Evolutionary conservation across 331 rosid species (phyloP).

Genomic region (Dryas integrifolia): DNA sequence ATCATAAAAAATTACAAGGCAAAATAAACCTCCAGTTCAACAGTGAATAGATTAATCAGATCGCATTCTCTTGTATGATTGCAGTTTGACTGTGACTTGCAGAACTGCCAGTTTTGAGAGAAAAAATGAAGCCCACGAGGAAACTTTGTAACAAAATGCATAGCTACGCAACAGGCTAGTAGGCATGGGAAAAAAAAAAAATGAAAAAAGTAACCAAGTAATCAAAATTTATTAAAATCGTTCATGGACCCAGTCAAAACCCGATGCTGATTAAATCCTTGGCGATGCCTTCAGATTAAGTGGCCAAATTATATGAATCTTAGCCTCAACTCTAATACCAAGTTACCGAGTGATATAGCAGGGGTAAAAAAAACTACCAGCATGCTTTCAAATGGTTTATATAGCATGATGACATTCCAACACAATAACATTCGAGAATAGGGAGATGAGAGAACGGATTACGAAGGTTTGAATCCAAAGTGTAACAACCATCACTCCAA

Average conservation of each 20-base stretch:
- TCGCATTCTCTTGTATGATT: background rate
- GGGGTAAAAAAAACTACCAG: background rate
- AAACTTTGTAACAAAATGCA: background rate
- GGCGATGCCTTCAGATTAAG: background rate
- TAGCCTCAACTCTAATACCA: background rate
- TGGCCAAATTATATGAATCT: background rate
- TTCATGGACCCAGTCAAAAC: background rate
- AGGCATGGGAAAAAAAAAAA: background rate
- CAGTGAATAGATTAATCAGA: slow-evolving; percentile 1
- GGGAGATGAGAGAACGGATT: background rate
- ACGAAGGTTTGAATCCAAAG: no score
- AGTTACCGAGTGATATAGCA: background rate
- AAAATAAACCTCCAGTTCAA: slow-evolving; percentile 8
- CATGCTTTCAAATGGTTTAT: background rate
- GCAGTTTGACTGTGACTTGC: background rate
- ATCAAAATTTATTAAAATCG: background rate
- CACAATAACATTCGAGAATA: no score
- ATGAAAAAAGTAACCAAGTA: background rate
- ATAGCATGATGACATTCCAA: background rate
- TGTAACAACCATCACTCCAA: no score
- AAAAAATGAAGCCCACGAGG: background rate
- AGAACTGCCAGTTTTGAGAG: background rate
- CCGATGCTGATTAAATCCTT: background rate
- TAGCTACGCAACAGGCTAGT: background rate
- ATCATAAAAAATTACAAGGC: background rate